Evolutionary conservation across 495 filamentous ascomycete species (phyloP).

Genomic region (Penicillium paradoxum): DNA sequence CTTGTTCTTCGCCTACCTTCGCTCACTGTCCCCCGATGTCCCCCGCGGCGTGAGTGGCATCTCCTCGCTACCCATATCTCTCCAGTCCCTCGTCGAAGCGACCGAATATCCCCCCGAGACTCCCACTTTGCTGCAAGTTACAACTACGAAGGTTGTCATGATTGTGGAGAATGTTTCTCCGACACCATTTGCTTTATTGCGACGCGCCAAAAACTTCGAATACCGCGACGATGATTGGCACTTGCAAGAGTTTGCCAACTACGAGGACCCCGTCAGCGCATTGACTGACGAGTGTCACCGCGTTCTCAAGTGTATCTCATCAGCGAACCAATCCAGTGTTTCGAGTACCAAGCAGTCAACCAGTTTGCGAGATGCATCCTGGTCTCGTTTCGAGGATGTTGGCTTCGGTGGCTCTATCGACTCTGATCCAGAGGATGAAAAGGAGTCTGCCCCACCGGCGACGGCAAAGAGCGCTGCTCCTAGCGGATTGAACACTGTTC

Average conservation of each 20-base stretch:
- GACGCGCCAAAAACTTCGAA: constrained; percentile 90
- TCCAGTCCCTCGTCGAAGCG: constrained; percentile 83
- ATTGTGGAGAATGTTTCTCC: constrained; percentile 94
- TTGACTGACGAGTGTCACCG: constrained; percentile 90
- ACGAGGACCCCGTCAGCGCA: constrained; percentile 82
- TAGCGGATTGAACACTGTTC: constrained; percentile 49
- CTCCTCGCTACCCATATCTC: constrained; percentile 77
- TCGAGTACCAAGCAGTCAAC: constrained; percentile 63
- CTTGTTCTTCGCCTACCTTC: constrained; percentile 94
- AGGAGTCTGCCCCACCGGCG: constrained; percentile 37
- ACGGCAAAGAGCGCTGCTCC: constrained; percentile 29
- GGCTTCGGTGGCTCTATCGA: constrained; percentile 80
- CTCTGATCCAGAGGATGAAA: constrained; percentile 57
- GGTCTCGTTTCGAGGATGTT: constrained; percentile 95
- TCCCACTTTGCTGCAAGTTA: constrained; percentile 69
- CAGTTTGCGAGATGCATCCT: constrained; percentile 75
- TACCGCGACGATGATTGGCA: constrained; percentile 84
- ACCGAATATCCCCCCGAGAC: constrained; percentile 91
- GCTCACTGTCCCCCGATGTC: constrained; percentile 78
- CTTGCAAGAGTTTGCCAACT: constrained; percentile 76
- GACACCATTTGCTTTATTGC: constrained; percentile 85
- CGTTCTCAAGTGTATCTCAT: constrained; percentile 83
- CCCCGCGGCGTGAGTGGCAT: constrained; percentile 66
- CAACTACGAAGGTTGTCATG: constrained; percentile 88
- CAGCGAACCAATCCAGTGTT: constrained; percentile 74